Base-by-base conservation (phyloP, 305 asterid species). In the Petunia hybrid region DNA sequence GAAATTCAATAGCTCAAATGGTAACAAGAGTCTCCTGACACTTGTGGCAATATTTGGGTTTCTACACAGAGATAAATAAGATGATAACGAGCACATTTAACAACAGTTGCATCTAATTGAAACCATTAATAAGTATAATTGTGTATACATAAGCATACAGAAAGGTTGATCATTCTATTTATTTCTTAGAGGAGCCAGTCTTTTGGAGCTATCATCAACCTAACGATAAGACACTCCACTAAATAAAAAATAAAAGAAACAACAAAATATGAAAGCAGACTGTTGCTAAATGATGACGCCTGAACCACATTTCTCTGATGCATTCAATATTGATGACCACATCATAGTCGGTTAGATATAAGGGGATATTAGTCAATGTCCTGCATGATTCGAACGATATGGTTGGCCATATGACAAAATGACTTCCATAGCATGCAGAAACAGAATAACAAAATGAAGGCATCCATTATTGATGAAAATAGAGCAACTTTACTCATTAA, bases 271-370 rank as follows among this genome's bases (percentile, higher is more conserved):
- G 13, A 35, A 38, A 38, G 79, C 64, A 74, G 64, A 53, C 13
- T 74, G 79, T 13, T 74, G 65, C 8, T 38, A 14, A 74, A 53
- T 53, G 31, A 74, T 74, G 78, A 74, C 78, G 63, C 78, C 14
- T 53, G 14, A 36, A 74, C 64, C n/a, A 53, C 64, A 53, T 74
- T 53, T 53, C 7, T 53, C 48, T 38, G 38, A 74, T 48, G 51
- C 64, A 74, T 6, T 14, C 78, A 53, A 53, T 36, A 36, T 51
- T 74, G 48, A 53, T 6, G 13, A 48, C 45, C 78, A 6, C 78
- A 74, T 74, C 64, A 74, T 53, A 13, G 46, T 38, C 53, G 79
- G 48, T 53, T 14, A 74, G 64, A 38, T 74, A 74, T 74, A 53
- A 74, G 8, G n/a, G 38, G 79, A 53, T 0, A 22, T 48, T 71